Evolutionary conservation across 2,329 filamentous ascomycete species (phyloP), one percentile per base, ranked within the genome.

Genomic region (Scedosporium boydii): DNA sequence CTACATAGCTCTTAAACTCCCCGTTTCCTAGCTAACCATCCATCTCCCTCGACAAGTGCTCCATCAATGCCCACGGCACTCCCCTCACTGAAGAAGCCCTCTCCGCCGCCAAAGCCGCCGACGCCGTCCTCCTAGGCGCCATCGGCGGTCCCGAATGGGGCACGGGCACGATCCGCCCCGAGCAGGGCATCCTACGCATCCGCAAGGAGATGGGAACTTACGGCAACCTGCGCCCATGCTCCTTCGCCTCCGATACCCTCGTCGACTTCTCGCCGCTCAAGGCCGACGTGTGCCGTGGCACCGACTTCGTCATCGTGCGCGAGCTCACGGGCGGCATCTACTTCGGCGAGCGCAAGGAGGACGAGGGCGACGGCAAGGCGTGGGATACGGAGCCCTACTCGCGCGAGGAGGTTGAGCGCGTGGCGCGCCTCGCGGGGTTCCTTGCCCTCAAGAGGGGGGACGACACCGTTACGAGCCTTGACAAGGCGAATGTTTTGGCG

Each of bases 61-160:
- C 93, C 58, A 97, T 98, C 76, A 87, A 97, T 71, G 87, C 86
- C 18, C 86, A 86, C 71, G 90, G 91, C 69, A 83, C 79, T 34
- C 87, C 93, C 34, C 80, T 98, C 65, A 96, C 92, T 61, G 87
- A 95, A 69, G 86, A 89, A 70, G 91, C 92, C 65, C 88, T 98
- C 69, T 78, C 79, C 14, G 92, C 91, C 42, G 92, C 91, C 68
- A 93, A 96, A 76, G 80, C 83, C 60, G 92, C 93, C 66, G 89
- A 96, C 75, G 93, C 93, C 46, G 89, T 98, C 64, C 87, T 98
- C 64, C 87, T 98, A 62, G 93, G 93, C 68, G 91, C 93, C 68
- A 96, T 98, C 71, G 93, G 93, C 68, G 93, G 93, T n/a, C 93
- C 95, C 14, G 76, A 97, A 91, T 98, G 93, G 91, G 93, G 93